Evolutionary conservation across 768 basidiomycete species (phyloP).

Genomic region (Suillus ampliporus): DNA sequence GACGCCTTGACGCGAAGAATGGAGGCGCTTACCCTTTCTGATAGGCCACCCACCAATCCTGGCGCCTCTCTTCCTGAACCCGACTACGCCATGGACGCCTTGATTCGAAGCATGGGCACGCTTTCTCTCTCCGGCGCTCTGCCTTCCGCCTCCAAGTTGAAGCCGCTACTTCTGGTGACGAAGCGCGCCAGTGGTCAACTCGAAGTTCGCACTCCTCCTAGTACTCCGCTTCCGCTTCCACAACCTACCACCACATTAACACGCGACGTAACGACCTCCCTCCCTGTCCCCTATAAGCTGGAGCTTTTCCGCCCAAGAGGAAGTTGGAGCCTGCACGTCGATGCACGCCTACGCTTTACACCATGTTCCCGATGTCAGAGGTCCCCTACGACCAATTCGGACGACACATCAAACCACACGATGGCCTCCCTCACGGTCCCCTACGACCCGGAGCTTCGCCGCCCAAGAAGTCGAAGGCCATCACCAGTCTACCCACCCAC

Average conservation of each 20-base stretch:
- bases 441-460: constrained; percentile 2
- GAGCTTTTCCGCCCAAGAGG: neutral
- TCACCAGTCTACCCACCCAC: neutral
- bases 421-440: constrained; percentile 1
- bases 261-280: neutral
- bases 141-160: neutral
- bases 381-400: neutral
- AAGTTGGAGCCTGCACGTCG: neutral
- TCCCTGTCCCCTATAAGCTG: neutral
- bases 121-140: neutral
- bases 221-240: neutral
- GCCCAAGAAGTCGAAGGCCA: neutral
- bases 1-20: neutral
- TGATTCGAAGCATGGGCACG: neutral
- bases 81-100: neutral
- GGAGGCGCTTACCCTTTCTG: neutral
- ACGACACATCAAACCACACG: neutral
- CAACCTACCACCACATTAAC: neutral
- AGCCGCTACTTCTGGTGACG: neutral
- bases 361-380: neutral
- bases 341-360: neutral
- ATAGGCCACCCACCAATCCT: neutral
- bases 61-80: neutral
- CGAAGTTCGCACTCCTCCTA: neutral
- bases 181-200: neutral